phyloP scores from a whole-genome alignment of 75 land plant species.

The Sequoiadendron giganteum region DNA sequence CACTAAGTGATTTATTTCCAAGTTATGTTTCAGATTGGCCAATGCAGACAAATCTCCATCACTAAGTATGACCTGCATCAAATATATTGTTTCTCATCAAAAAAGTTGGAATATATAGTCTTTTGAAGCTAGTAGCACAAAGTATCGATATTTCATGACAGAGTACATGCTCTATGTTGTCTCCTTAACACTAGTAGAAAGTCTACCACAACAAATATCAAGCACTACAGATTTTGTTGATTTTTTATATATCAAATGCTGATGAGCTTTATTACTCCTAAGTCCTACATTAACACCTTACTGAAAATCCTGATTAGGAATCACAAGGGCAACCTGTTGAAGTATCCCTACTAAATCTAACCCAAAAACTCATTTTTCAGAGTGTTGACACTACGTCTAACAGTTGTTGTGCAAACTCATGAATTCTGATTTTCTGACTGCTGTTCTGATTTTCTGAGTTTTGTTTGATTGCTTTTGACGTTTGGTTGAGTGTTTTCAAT shows the following conservation, averaged over 20 bases:
- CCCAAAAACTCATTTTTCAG: too few species aligned
- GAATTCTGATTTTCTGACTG: too few species aligned
- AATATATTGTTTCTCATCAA: neutral
- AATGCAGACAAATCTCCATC: slow-evolving; percentile 83
- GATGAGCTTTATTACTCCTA: neutral
- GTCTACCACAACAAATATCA: neutral
- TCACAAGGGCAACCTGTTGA: neutral
- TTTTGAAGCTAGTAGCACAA: neutral
- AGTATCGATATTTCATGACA: neutral
- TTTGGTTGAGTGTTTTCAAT: too few species aligned
- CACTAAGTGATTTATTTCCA: slow-evolving; percentile 45
- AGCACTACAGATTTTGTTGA: neutral
- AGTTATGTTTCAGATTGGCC: slow-evolving; percentile 70
- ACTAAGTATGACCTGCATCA: slow-evolving; percentile 69
- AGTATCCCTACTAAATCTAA: too few species aligned
- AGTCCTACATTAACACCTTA: neutral
- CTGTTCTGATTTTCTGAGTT: too few species aligned
- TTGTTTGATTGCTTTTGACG: too few species aligned
- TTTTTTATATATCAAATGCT: neutral
- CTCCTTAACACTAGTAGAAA: neutral
- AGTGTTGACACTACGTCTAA: too few species aligned
- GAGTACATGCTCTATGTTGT: neutral
- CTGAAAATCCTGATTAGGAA: neutral
- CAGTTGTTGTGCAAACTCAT: too few species aligned
- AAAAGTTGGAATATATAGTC: neutral